These are phyloP conservation scores for Nitzschia putrida DNA, from an alignment of 108 stramenopile genomes.

Conservation along the genomic window DNA sequence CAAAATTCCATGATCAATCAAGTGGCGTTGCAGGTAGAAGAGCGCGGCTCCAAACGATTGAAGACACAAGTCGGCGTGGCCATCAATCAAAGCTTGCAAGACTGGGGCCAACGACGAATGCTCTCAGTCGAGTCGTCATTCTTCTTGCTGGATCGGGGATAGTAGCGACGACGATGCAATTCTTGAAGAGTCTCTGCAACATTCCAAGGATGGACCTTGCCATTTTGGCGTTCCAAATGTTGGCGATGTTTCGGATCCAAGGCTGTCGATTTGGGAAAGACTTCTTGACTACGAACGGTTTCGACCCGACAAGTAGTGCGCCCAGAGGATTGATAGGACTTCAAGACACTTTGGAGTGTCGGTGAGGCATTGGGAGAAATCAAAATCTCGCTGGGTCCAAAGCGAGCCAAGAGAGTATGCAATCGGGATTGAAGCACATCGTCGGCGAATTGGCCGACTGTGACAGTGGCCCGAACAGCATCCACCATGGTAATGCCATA, in stretches of 20 bases:
- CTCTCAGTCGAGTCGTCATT: slow-evolving; percentile 20
- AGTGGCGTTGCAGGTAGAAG: slow-evolving; percentile 86
- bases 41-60: slow-evolving; percentile 87
- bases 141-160: slow-evolving; percentile 64
- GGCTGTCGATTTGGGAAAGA: slow-evolving; percentile 77
- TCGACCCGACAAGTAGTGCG: slow-evolving; percentile 49
- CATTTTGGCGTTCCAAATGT: slow-evolving; percentile 47
- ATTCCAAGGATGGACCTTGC: slow-evolving; percentile 79
- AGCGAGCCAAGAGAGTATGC: slow-evolving; percentile 87
- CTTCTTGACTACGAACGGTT: slow-evolving; percentile 45
- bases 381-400: slow-evolving; percentile 83
- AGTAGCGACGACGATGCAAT: slow-evolving; percentile 79
- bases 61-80: slow-evolving; percentile 74
- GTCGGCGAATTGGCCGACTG: slow-evolving; percentile 98
- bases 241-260: slow-evolving; percentile 53
- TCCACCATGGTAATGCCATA: slow-evolving; percentile 94
- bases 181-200: slow-evolving; percentile 72
- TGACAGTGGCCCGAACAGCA: slow-evolving; percentile 79
- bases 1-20: slow-evolving; percentile 92
- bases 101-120: slow-evolving; percentile 81
- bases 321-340: slow-evolving; percentile 8
- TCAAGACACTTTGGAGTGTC: slow-evolving; percentile 22
- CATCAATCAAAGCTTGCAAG: slow-evolving; percentile 78
- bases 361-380: slow-evolving; percentile 19
- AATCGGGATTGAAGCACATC: slow-evolving; percentile 88